Base-by-base conservation (phyloP, 1,139 yeast genomes). In the Taphrina flavorubra region DNA sequence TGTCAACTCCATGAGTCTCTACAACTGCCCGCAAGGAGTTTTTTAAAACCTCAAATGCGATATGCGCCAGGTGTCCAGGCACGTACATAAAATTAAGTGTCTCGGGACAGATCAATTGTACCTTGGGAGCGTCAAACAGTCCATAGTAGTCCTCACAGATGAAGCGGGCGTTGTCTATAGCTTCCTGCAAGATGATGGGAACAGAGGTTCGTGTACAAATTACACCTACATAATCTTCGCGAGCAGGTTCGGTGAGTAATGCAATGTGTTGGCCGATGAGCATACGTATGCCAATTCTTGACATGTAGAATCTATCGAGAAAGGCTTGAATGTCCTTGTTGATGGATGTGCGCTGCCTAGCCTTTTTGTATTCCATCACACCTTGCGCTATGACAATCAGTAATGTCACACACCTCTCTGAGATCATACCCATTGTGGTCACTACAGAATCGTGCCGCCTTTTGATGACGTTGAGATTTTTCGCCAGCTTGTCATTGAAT, bases 381-480 rank as follows among this genome's bases (percentile, higher is more conserved):
- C 97, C 97, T 74, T 90, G 92, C 0, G 97, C 97, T 59, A 18
- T 11, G 31, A 25, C 31, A 25, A 25, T 25, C 31, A 25, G 31
- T 25, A 1, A 25, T 25, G 31, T 25, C 4, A 25, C 31, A 25
- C 2, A 25, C 31, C 31, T 25, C 31, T 4, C 4, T 25, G 31
- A 25, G 31, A 2, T 25, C 46, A 25, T 58, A 58, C 62, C 62
- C 78, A 92, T 88, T 0, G 97, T 91, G 11, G 96, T 89, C 13
- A 92, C 97, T 0, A 96, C 92, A 1, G 97, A 96, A 78, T 92
- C 97, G 76, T 92, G 97, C 66, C 97, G 82, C 74, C 85, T 85
- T 76, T 91, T 91, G 77, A 91, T 91, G 72, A 83, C 85, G 65
- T 86, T 84, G 70, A 91, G 81, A 0, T 90, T 82, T 66, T 87